A percentile compares a stretch with the other conserved stretches of the same genome.
Evolutionary conservation across 495 filamentous ascomycete species (phyloP).

Genomic region (Neurospora africana): DNA sequence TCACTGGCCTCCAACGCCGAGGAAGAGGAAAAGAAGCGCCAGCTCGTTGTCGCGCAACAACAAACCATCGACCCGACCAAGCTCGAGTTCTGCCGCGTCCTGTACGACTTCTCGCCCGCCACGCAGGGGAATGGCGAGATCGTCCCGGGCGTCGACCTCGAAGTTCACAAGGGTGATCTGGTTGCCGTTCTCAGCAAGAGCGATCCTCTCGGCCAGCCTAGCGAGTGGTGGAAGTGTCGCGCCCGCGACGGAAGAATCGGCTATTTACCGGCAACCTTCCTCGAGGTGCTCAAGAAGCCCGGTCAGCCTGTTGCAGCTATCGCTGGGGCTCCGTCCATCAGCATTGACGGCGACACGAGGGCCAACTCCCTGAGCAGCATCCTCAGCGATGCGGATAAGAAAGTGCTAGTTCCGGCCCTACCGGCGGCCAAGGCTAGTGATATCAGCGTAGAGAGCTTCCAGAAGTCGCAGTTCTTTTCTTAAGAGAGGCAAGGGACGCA

Average conservation of each 20-base stretch:
- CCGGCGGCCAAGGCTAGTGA: conserved; percentile 53
- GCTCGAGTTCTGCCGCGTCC: conserved; percentile 86
- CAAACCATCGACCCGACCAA: conserved; percentile 69
- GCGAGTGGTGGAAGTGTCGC: conserved; percentile 95
- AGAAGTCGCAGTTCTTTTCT: conserved; percentile 82
- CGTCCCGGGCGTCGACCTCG: conserved; percentile 69
- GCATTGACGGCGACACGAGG: conserved; percentile 17
- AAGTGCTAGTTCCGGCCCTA: conserved; percentile 29
- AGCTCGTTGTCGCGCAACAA: conserved; percentile 34
- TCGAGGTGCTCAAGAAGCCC: conserved; percentile 66
- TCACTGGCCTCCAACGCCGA: conserved; percentile 73
- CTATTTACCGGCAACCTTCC: conserved; percentile 80
- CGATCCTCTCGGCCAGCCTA: conserved; percentile 83
- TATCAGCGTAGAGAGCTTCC: conserved; percentile 76
- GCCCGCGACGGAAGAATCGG: conserved; percentile 85
- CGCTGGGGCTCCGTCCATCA: conserved; percentile 47
- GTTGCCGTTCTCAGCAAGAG: conserved; percentile 89
- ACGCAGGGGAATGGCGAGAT: conserved; percentile 43
- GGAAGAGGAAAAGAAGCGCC: conserved; percentile 57
- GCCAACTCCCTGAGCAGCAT: conserved; percentile 39
- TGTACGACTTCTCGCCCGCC: conserved; percentile 87
- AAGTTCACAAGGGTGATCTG: conserved; percentile 89
- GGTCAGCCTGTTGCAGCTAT: conserved; percentile 34
- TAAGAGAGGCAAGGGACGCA: conserved; percentile 23
- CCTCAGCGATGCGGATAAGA: conserved; percentile 20